Conservation (phyloP, 1,139 yeast species). For the Suhomyces coccinellae region DNA sequence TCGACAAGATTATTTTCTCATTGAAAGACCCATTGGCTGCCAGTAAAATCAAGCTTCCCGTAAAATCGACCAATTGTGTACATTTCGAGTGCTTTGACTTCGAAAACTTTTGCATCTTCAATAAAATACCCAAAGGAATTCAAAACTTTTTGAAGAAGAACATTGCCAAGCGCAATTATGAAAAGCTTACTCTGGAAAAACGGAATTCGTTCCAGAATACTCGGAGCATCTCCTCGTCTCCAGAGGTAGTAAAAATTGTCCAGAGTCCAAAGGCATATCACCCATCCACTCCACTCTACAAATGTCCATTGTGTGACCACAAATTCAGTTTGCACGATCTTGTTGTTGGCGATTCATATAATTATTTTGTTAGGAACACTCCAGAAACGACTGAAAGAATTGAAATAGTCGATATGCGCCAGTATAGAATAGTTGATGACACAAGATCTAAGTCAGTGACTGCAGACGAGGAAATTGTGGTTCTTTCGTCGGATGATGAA, state of each 20-base stretch:
- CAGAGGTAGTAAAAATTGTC: slow-evolving; percentile 9
- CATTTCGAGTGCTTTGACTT: slow-evolving; percentile 53
- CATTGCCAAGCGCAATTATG: slow-evolving; percentile 25
- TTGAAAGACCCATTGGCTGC: slow-evolving; percentile 27
- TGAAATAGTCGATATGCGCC: slow-evolving; percentile 38
- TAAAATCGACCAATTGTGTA: slow-evolving; percentile 37
- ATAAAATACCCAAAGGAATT: slow-evolving; percentile 36
- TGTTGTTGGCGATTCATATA: slow-evolving; percentile 42
- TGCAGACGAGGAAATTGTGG: slow-evolving; percentile 26
- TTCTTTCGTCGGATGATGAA: slow-evolving; percentile 23
- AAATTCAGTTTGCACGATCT: slow-evolving; percentile 37
- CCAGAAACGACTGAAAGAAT: slow-evolving; percentile 37
- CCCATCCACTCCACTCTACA: slow-evolving; percentile 29
- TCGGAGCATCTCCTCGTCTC: neutral
- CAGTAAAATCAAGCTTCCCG: slow-evolving; percentile 41
- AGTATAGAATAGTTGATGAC: slow-evolving; percentile 39
- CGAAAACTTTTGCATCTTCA: slow-evolving; percentile 43
- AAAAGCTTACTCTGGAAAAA: slow-evolving; percentile 21
- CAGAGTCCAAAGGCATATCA: slow-evolving; percentile 7
- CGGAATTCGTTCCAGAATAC: slow-evolving; percentile 6
- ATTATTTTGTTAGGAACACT: slow-evolving; percentile 44
- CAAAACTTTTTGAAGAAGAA: slow-evolving; percentile 28
- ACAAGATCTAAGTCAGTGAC: slow-evolving; percentile 9
- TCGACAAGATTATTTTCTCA: slow-evolving; percentile 18
- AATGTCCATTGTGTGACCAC: slow-evolving; percentile 45